A percentile compares a stretch with the other conserved stretches of the same genome.
Evolutionary conservation across 2,329 filamentous ascomycete genomes (phyloP).

Genomic region (Lasiodiplodia sp.): DNA sequence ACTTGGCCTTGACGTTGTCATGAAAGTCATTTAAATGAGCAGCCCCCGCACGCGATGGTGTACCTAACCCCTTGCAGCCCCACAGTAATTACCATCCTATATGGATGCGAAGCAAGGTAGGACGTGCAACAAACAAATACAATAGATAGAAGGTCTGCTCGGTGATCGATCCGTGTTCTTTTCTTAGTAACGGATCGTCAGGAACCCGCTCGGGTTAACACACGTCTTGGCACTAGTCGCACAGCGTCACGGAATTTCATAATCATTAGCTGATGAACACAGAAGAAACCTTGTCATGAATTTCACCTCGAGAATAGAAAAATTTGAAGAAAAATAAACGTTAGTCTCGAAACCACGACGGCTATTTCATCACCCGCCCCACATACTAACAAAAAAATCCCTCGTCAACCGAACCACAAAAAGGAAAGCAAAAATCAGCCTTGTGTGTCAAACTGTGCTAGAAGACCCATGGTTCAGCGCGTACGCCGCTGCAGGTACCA

Average conservation of each 20-base stretch:
- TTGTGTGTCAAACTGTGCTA: background rate
- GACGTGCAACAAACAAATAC: background rate
- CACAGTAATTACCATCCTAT: background rate
- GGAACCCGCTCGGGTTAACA: background rate
- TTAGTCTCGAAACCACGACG: background rate
- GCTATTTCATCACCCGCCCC: background rate
- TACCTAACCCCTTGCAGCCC: background rate
- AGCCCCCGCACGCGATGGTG: background rate
- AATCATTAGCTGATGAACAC: no score
- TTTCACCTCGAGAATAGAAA: background rate
- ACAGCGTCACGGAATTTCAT: background rate
- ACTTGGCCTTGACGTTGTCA: background rate
- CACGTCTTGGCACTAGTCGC: background rate
- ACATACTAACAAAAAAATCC: background rate
- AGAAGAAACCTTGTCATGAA: background rate
- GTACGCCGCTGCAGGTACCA: background rate
- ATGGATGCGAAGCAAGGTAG: background rate
- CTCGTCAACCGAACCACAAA: background rate
- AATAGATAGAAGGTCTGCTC: background rate
- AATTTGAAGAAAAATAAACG: background rate
- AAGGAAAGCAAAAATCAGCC: background rate
- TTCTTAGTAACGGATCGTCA: conserved; percentile 16
- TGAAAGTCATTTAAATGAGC: conserved; percentile 12
- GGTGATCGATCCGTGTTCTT: conserved; percentile 5
- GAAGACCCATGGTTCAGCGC: background rate